Base-by-base conservation (phyloP, 1,284 basidiomycete species). In the Boletus subluridellus region DNA sequence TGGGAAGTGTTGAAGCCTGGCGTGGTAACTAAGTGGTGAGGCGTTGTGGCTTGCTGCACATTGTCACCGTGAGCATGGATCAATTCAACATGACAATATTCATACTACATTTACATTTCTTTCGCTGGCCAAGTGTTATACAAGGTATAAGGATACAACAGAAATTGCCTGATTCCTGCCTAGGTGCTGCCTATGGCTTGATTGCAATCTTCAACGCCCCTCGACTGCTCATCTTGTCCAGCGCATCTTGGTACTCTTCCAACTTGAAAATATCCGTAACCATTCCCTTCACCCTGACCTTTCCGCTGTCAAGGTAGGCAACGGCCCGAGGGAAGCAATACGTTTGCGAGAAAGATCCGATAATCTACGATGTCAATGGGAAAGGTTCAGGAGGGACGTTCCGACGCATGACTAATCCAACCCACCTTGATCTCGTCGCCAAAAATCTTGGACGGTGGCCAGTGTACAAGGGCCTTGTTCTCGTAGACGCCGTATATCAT, bases 311-410 rank as follows among this genome's bases (percentile, higher is more conserved):
- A 57, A 94, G 83, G 71, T 94, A 92, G n/a, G 86, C 87, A 50
- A 95, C 84, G 8, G 92, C 90, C 49, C 92, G 86, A 56, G 92
- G 90, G 82, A 95, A 94, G 76, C 91, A 94, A 75, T 83, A 84
- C 9, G 85, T 87, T 70, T 94, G 92, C 11, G 90, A 87, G 76
- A 93, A 93, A 2, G 90, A 93, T 37, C 90, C 90, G 64, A 93
- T 88, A 67, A 94, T 91, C 87, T 89, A 62, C 8, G 38, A 57
- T n/a, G 39, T 21, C 21, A 21, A 21, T 21, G 21, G 21, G 4
- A 0, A 55, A 52, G 52, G 45, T 34, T 58, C 37, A 66, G 46
- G 2, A 51, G 12, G 7, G 32, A 57, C 11, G n/a, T 45, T 39
- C 3, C n/a, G 9, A 10, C 26, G 15, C 1, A 21, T 4, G 17